Evolutionary conservation across 208 protist genomes (phyloP).

Genomic region (Wallacemonas collosoma): DNA sequence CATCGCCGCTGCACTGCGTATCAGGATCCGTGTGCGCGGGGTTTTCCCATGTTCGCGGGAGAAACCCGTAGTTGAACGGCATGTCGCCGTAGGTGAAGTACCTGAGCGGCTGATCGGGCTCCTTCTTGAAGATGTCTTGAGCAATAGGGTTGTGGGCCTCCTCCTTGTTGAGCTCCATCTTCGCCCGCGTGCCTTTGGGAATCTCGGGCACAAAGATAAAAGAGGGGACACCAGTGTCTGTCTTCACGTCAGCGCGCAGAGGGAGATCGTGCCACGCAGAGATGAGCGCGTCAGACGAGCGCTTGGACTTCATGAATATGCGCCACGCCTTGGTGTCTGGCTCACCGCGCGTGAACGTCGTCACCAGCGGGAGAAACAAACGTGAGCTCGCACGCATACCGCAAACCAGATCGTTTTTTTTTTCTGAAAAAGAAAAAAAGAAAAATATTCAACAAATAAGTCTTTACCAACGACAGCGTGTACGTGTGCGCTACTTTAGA

Average conservation of each 20-base stretch:
- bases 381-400: conserved; percentile 16
- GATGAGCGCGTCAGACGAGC: background rate
- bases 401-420: conserved; percentile 4
- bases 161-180: conserved; percentile 93
- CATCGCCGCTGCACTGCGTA: conserved; percentile 79
- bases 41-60: conserved; percentile 95
- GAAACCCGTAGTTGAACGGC: conserved; percentile 95
- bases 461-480: no score
- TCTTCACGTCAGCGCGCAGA: conserved; percentile 20
- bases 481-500: no score
- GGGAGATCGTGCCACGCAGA: conserved; percentile 85
- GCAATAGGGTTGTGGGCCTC: conserved; percentile 92
- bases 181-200: conserved; percentile 84
- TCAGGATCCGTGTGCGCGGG: conserved; percentile 36
- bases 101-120: conserved; percentile 62
- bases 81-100: conserved; percentile 87
- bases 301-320: conserved; percentile 40
- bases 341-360: conserved; percentile 20
- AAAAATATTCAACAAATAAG: background rate
- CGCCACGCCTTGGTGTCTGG: conserved; percentile 59
- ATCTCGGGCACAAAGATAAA: conserved; percentile 88
- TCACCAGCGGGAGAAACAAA: conserved; percentile 21
- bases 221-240: conserved; percentile 24
- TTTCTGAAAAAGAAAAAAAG: background rate
- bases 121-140: conserved; percentile 82